A percentile compares a stretch with the other conserved stretches of the same genome.
These are phyloP conservation scores for Crucihimalaya himalaica DNA, from an alignment of 345 rosid species.

Conservation along the genomic window DNA sequence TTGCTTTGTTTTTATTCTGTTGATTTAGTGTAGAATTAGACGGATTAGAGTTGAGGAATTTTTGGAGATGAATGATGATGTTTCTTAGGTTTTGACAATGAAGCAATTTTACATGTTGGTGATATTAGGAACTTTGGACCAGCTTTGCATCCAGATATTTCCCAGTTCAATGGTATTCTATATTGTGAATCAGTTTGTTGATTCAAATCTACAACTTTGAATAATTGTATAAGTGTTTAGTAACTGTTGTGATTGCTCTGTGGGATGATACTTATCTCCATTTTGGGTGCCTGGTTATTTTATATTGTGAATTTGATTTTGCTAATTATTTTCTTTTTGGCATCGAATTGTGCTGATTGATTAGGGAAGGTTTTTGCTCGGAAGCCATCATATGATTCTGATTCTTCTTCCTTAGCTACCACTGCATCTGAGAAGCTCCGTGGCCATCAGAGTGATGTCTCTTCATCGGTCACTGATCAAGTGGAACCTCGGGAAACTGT, in stretches of 20 bases:
- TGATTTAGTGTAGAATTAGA: constrained; percentile 4
- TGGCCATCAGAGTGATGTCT: constrained; percentile 45
- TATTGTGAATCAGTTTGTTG: background rate
- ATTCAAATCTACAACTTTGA: no score
- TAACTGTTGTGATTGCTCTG: background rate
- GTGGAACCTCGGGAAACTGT: constrained; percentile 43
- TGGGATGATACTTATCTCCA: constrained; percentile 17
- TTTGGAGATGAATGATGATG: background rate
- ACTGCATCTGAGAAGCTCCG: constrained; percentile 61
- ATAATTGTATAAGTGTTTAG: background rate
- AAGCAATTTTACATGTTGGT: background rate
- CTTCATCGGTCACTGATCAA: constrained; percentile 54
- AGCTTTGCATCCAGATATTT: background rate
- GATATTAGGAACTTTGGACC: background rate
- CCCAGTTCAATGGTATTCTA: background rate
- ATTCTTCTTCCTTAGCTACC: constrained; percentile 53
- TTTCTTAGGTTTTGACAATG: no score
- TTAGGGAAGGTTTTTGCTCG: constrained; percentile 72
- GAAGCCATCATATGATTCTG: constrained; percentile 63
- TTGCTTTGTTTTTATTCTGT: background rate
- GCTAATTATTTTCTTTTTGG: constrained; percentile 2
- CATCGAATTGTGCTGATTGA: constrained; percentile 4
- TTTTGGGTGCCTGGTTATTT: background rate
- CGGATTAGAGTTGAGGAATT: background rate
- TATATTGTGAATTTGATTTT: constrained; percentile 40